Evolutionary conservation across 768 basidiomycete species (phyloP).

Genomic region (Suillus weaverae): DNA sequence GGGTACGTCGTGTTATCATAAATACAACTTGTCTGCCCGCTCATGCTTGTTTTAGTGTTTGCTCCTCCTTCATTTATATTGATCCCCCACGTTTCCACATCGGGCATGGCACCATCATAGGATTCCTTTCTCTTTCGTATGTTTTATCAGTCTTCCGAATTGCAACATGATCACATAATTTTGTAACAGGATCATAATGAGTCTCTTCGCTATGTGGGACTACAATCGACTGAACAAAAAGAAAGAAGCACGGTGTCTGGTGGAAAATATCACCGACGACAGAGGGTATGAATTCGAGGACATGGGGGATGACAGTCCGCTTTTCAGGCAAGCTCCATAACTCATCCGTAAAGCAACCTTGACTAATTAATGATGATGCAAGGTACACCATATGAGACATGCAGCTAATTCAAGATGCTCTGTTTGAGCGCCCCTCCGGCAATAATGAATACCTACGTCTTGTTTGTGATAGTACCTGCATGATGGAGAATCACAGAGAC

Average conservation of each 20-base stretch:
- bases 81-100: constrained; percentile 37
- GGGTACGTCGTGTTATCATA: constrained; percentile 39
- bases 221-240: constrained; percentile 51
- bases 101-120: constrained; percentile 39
- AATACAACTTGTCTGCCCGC: constrained; percentile 17
- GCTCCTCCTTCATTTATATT: constrained; percentile 43
- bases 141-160: constrained; percentile 14
- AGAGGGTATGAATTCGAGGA: constrained; percentile 42
- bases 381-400: not conserved
- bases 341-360: not conserved
- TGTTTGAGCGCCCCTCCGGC: not conserved
- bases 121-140: constrained; percentile 33
- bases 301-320: constrained; percentile 54
- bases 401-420: not conserved
- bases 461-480: not conserved
- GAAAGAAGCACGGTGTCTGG: constrained; percentile 46
- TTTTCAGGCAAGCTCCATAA: constrained; percentile 42
- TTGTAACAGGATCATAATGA: constrained; percentile 40
- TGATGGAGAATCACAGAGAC: not conserved
- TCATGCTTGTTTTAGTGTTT: constrained; percentile 29
- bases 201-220: constrained; percentile 46
- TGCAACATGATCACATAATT: constrained; percentile 27
- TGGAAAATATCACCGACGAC: constrained; percentile 43
- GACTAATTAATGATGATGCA: not conserved
- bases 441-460: not conserved